phyloP scores from a whole-genome alignment of 2,329 filamentous ascomycete genomes.

The Juglanconis oblonga region DNA sequence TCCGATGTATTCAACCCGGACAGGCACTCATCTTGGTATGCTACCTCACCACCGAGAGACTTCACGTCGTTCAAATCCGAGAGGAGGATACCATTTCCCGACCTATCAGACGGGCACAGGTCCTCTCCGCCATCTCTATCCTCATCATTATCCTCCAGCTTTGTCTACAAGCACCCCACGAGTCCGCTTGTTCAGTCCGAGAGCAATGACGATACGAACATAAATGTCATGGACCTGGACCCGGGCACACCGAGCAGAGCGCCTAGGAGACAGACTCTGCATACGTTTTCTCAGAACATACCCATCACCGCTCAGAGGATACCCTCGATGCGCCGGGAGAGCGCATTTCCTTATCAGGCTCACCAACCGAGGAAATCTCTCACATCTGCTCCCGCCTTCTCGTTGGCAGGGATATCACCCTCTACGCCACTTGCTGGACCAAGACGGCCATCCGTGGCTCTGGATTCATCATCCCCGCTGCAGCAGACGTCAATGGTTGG shows the following conservation, averaged over 20 bases:
- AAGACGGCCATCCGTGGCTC: conserved; percentile 67
- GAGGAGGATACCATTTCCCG: conserved; percentile 20
- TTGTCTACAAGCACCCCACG: conserved; percentile 82
- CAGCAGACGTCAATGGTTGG: conserved; percentile 95
- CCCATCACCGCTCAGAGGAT: conserved; percentile 26
- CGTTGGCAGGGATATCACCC: conserved; percentile 41
- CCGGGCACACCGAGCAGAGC: conserved; percentile 32
- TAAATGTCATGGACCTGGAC: conserved; percentile 49
- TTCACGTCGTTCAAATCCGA: conserved; percentile 46
- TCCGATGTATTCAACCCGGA: conserved; percentile 16
- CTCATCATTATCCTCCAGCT: conserved; percentile 74
- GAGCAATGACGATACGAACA: conserved; percentile 74
- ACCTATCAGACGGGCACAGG: conserved; percentile 33
- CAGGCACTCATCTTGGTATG: conserved; percentile 41
- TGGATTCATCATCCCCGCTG: conserved; percentile 67
- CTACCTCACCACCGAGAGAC: conserved; percentile 55
- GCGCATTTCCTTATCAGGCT: conserved; percentile 65
- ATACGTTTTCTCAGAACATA: conserved; percentile 26
- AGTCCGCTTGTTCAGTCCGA: conserved; percentile 88
- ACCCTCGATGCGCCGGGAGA: conserved; percentile 54
- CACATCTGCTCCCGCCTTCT: conserved; percentile 53
- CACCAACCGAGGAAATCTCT: conserved; percentile 77
- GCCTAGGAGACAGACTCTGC: conserved; percentile 68
- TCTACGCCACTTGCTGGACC: conserved; percentile 39
- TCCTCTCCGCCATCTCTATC: conserved; percentile 60